Evolutionary conservation across 1,284 basidiomycete genomes (phyloP).

Genomic region (Cystobasidium sp.): DNA sequence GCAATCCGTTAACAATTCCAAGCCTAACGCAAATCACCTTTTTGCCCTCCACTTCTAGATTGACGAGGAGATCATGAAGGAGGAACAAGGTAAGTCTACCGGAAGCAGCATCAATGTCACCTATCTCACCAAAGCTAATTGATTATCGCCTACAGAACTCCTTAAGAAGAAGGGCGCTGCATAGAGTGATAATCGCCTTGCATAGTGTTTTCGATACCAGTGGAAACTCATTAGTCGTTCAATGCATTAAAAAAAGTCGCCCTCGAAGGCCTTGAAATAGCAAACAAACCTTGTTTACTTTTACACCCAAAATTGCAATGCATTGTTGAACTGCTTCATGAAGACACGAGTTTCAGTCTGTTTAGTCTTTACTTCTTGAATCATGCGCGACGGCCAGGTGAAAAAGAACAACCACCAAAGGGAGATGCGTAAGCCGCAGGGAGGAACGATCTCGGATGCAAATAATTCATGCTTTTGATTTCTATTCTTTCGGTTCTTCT

Average conservation of each 20-base stretch:
- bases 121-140: neutral
- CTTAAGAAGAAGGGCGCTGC: slow-evolving; percentile 35
- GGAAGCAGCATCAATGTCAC: neutral
- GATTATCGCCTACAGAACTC: neutral
- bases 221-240: neutral
- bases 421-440: too few relatives aligned
- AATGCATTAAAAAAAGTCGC: slow-evolving; percentile 3
- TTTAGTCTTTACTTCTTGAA: too few relatives aligned
- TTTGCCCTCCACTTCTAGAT: neutral
- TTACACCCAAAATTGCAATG: neutral
- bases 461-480: neutral
- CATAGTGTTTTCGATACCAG: neutral
- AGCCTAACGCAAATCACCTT: too few relatives aligned
- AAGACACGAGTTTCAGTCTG: too few relatives aligned
- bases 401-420: too few relatives aligned
- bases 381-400: too few relatives aligned
- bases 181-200: slow-evolving; percentile 8
- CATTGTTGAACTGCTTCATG: neutral
- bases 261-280: slow-evolving; percentile 6
- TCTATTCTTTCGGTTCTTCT: neutral
- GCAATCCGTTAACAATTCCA: too few relatives aligned
- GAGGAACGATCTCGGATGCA: neutral
- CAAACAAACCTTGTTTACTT: too few relatives aligned
- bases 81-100: slow-evolving; percentile 24
- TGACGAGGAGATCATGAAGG: slow-evolving; percentile 31